A percentile compares a stretch with the other conserved stretches of the same genome.
Conservation (phyloP, 495 filamentous ascomycete species). For the Beverwykella pulmonaria region DNA sequence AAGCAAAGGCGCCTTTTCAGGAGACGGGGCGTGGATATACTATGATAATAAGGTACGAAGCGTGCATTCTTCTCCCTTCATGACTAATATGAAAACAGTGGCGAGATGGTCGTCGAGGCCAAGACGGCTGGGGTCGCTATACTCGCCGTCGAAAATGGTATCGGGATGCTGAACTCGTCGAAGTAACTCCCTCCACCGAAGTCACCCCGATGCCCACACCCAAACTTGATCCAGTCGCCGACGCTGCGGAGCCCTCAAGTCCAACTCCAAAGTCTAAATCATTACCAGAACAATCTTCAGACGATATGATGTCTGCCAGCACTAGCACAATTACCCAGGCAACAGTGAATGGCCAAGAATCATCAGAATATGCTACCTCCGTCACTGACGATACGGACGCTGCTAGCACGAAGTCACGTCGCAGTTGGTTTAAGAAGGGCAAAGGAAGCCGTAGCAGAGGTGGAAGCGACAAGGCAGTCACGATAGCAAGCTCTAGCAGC, state of each 20-base stretch:
- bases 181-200: slow-evolving; percentile 57
- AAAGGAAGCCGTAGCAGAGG: slow-evolving; percentile 7
- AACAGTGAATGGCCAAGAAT: neutral
- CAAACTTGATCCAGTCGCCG: slow-evolving; percentile 28
- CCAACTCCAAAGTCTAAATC: slow-evolving; percentile 9
- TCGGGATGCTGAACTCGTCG: slow-evolving; percentile 92
- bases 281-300: neutral
- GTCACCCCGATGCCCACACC: slow-evolving; percentile 49
- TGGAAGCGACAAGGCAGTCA: slow-evolving; percentile 39
- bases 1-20: slow-evolving; percentile 43
- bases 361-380: slow-evolving; percentile 2
- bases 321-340: neutral
- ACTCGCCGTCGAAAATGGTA: slow-evolving; percentile 92
- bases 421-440: slow-evolving; percentile 29
- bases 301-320: neutral
- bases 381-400: slow-evolving; percentile 16
- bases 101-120: slow-evolving; percentile 84
- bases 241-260: slow-evolving; percentile 12
- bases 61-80: neutral
- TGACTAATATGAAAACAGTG: slow-evolving; percentile 59
- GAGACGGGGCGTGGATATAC: slow-evolving; percentile 84
- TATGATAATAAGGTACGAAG: slow-evolving; percentile 88
- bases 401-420: slow-evolving; percentile 9
- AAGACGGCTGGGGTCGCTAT: slow-evolving; percentile 93
- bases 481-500: slow-evolving; percentile 45